Evolutionary conservation across 116 monocot species (phyloP).

Genomic region (Trichopus zeylanicus): DNA sequence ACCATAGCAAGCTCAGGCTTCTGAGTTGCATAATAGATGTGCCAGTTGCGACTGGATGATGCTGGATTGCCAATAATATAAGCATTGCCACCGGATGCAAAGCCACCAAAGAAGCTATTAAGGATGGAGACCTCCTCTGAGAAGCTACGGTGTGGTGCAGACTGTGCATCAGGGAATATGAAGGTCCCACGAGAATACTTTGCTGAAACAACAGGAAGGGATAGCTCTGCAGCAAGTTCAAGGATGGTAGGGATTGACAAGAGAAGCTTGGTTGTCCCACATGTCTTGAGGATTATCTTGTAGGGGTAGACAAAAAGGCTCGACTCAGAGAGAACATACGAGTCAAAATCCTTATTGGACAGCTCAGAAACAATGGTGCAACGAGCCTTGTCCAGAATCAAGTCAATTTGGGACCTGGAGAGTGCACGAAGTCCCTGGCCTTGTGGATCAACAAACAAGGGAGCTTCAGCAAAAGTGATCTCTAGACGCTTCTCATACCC

Average conservation of each 20-base stretch:
- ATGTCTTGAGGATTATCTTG: slow-evolving; percentile 70
- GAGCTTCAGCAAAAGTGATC: slow-evolving; percentile 45
- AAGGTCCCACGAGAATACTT: slow-evolving; percentile 76
- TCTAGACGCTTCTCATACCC: slow-evolving; percentile 82
- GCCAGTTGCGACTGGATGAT: slow-evolving; percentile 49
- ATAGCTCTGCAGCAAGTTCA: slow-evolving; percentile 36
- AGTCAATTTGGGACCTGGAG: slow-evolving; percentile 52
- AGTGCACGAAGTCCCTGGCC: slow-evolving; percentile 51
- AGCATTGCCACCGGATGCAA: slow-evolving; percentile 48
- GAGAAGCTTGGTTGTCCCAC: slow-evolving; percentile 72
- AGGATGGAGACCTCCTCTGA: slow-evolving; percentile 58
- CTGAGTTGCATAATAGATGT: slow-evolving; percentile 63
- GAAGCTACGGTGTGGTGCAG: slow-evolving; percentile 61
- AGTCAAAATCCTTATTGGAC: slow-evolving; percentile 61
- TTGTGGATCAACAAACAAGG: slow-evolving; percentile 24
- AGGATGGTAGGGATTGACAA: slow-evolving; percentile 49
- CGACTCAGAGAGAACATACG: slow-evolving; percentile 75
- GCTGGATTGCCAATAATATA: slow-evolving; percentile 53
- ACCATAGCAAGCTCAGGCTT: slow-evolving; percentile 51
- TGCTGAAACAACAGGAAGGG: slow-evolving; percentile 36
- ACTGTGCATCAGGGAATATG: slow-evolving; percentile 62
- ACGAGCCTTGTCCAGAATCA: slow-evolving; percentile 45
- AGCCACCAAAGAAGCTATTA: slow-evolving; percentile 41
- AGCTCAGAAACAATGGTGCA: slow-evolving; percentile 72
- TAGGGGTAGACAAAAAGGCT: slow-evolving; percentile 67